Evolutionary conservation across 1,139 yeast species (phyloP).

Genomic region (Groenewaldozyma sp.): DNA sequence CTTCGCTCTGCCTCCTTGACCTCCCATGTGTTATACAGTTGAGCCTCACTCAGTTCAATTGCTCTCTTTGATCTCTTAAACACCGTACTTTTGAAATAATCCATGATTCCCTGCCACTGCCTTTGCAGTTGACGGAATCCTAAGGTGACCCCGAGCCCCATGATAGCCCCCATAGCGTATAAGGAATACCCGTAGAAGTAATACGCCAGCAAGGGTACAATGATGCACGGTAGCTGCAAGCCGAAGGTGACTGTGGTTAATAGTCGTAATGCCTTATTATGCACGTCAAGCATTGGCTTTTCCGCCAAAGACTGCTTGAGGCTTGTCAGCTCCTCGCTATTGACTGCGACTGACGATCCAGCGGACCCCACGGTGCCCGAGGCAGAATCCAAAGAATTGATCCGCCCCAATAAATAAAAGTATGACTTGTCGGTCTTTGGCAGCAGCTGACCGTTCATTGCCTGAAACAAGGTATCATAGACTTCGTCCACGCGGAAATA

Average conservation of each 20-base stretch:
- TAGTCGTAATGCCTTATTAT: conserved; percentile 23
- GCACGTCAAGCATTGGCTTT: conserved; percentile 20
- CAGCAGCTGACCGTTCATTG: conserved; percentile 18
- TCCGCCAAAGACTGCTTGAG: conserved; percentile 7
- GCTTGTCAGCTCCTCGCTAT: conserved; percentile 1
- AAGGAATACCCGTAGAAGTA: conserved; percentile 25
- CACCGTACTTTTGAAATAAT: conserved; percentile 20
- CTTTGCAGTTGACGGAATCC: conserved; percentile 30
- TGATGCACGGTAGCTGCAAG: conserved; percentile 29
- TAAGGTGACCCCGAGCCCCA: conserved; percentile 30
- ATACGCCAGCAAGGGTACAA: conserved; percentile 27
- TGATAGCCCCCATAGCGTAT: conserved; percentile 31
- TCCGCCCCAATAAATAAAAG: conserved; percentile 28
- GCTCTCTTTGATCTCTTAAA: conserved; percentile 21
- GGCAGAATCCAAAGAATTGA: conserved; percentile 24
- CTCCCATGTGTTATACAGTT: conserved; percentile 29
- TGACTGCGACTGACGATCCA: conserved; percentile 8
- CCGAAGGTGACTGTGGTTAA: conserved; percentile 24
- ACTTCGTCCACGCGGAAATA: conserved; percentile 32
- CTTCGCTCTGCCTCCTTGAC: conserved; percentile 23
- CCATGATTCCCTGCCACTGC: conserved; percentile 26
- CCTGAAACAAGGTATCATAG: conserved; percentile 18
- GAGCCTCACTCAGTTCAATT: conserved; percentile 14
- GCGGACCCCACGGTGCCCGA: conserved; percentile 6
- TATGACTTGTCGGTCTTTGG: conserved; percentile 24